Conservation (phyloP, 768 basidiomycete species). For the Boletus huronensis region DNA sequence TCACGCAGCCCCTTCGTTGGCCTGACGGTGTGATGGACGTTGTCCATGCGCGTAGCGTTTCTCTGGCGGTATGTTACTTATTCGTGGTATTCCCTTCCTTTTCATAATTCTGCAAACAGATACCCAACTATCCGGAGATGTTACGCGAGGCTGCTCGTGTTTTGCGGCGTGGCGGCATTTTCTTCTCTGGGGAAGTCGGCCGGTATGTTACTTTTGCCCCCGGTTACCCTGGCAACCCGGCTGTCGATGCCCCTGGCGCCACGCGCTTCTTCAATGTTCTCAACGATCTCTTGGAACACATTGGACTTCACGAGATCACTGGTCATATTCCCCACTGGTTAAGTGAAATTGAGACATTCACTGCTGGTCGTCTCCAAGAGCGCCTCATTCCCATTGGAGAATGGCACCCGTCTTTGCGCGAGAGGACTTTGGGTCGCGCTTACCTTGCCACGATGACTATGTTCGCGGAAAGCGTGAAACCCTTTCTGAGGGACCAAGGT, state of each 20-base stretch:
- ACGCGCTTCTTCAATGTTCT: constrained; percentile 37
- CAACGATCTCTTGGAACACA: constrained; percentile 36
- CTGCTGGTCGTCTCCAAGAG: constrained; percentile 32
- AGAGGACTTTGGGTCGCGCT: constrained; percentile 39
- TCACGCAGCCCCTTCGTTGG: constrained; percentile 52
- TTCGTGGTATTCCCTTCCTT: constrained; percentile 2
- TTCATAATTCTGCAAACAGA: constrained; percentile 37
- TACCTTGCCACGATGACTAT: constrained; percentile 38
- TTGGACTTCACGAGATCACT: constrained; percentile 40
- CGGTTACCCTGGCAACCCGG: constrained; percentile 22
- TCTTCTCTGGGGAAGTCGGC: constrained; percentile 62
- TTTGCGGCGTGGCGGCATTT: constrained; percentile 67
- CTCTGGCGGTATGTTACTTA: constrained; percentile 52
- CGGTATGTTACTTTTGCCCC: constrained; percentile 41
- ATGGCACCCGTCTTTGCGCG: constrained; percentile 41
- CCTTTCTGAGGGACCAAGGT: constrained; percentile 41
- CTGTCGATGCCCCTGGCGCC: constrained; percentile 26
- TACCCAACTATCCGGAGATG: constrained; percentile 49
- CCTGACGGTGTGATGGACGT: constrained; percentile 55
- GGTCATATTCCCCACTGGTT: constrained; percentile 39
- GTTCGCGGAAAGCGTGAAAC: constrained; percentile 48
- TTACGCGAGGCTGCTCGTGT: constrained; percentile 60
- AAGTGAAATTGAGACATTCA: constrained; percentile 37
- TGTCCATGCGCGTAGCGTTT: constrained; percentile 59
- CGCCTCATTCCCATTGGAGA: constrained; percentile 54